A percentile compares a stretch with the other conserved stretches of the same genome.
phyloP scores from a whole-genome alignment of 2,329 filamentous ascomycete species.

The Aspergillus persii region DNA sequence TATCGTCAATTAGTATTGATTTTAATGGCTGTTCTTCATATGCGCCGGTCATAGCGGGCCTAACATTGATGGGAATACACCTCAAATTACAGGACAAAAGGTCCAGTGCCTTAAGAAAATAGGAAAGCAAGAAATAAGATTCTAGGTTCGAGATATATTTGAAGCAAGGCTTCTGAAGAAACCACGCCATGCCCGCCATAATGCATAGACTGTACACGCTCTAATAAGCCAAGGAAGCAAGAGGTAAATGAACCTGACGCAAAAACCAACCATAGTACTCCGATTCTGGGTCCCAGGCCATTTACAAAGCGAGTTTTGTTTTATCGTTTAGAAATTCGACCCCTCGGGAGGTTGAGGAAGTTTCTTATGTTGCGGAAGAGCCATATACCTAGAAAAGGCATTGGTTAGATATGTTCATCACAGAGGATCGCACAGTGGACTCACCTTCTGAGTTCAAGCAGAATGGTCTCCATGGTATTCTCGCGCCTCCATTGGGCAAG shows the following conservation, averaged over 20 bases:
- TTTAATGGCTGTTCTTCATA: too few relatives aligned
- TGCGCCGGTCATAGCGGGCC: background rate
- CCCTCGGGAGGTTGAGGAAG: slow-evolving; percentile 90
- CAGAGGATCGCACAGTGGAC: slow-evolving; percentile 22
- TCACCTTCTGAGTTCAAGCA: slow-evolving; percentile 80
- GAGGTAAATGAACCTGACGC: slow-evolving; percentile 22
- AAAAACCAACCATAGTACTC: slow-evolving; percentile 31
- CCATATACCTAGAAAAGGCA: slow-evolving; percentile 74
- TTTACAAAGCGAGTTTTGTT: slow-evolving; percentile 15
- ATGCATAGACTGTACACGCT: slow-evolving; percentile 42
- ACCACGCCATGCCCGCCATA: slow-evolving; percentile 32
- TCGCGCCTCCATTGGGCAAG: slow-evolving; percentile 87
- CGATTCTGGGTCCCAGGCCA: slow-evolving; percentile 21
- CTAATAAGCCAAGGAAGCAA: slow-evolving; percentile 23
- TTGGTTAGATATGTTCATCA: slow-evolving; percentile 27
- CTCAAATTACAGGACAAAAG: background rate
- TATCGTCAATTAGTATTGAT: too few relatives aligned
- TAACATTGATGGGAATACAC: background rate
- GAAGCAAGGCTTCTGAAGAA: slow-evolving; percentile 23
- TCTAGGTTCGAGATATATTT: slow-evolving; percentile 13
- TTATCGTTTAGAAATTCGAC: slow-evolving; percentile 52
- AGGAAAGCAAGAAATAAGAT: slow-evolving; percentile 4
- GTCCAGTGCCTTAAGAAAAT: background rate
- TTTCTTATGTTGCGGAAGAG: slow-evolving; percentile 87
- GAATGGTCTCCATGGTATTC: slow-evolving; percentile 90